Base-by-base conservation (phyloP, 306 rosid genomes). In the Alnus glutinosa region DNA sequence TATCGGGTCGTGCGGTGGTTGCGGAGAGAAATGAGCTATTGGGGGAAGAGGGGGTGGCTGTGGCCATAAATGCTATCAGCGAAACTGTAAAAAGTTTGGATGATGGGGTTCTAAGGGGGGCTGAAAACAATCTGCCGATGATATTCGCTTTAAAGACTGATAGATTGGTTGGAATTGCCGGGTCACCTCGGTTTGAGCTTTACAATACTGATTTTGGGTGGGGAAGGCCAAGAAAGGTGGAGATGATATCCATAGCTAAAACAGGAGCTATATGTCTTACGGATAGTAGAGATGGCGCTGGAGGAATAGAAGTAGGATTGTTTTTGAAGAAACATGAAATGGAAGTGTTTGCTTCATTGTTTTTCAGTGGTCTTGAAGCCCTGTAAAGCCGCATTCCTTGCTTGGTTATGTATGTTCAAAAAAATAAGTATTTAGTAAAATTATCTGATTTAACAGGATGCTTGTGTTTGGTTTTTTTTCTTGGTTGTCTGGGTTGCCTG, bases 161-260 rank as follows among this genome's bases (percentile, higher is more conserved):
- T 5, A 80, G 74, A 42, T 0, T 49, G 3, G 2, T 86, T 0
- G 88, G 85, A 36, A 70, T 82, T 2, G 88, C 89, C 0, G 93
- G 91, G 55, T 88, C 92, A 46, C 85, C 92, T 54, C 42, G 82
- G 19, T 81, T 87, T 52, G 83, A 87, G 49, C 77, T 89, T 16
- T 89, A 87, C 28, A 83, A 37, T 0, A 42, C 10, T 30, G 90
- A 89, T 75, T 85, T 89, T 70, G 90, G 92, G 12, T 89, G 86
- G 88, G 94, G 92, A 3, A 83, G 1, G 37, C 89, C 90, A 0
- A n/a, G 3, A 0, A 87, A 82, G 74, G 90, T 89, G 83, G 90
- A 85, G 74, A 74, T 85, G 19, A 14, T 68, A 0, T 85, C 88
- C 1, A 15, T 77, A 1, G 82, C 82, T 32, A 74, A 78, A 77